Percentiles rank a stretch among this genome's conserved stretches.
Evolutionary conservation across 2,329 filamentous ascomycete species (phyloP).

Genomic region (Phyllosticta citriasiana): DNA sequence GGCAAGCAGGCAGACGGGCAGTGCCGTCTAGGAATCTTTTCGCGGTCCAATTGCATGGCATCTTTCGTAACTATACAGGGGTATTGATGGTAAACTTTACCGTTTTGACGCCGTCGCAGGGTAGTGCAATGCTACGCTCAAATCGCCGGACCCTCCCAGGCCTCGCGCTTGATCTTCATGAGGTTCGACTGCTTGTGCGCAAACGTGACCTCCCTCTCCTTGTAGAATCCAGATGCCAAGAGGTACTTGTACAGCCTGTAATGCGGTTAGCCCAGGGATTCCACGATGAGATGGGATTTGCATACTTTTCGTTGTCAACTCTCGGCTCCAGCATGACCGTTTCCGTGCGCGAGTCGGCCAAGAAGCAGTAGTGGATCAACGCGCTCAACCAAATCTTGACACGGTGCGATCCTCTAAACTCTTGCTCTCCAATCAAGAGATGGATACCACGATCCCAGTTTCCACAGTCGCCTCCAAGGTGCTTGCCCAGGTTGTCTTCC

Average conservation of each 20-base stretch:
- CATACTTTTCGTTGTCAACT: constrained; percentile 81
- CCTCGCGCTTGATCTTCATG: constrained; percentile 68
- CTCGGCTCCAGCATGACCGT: constrained; percentile 79
- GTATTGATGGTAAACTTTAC: background rate
- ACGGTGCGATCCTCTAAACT: constrained; percentile 68
- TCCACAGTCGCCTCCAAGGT: constrained; percentile 53
- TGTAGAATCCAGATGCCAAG: constrained; percentile 67
- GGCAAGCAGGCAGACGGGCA: background rate
- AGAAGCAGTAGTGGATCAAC: constrained; percentile 76
- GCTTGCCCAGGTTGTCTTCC: constrained; percentile 67
- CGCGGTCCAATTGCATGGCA: background rate
- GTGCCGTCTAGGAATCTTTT: background rate
- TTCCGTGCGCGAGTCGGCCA: constrained; percentile 70
- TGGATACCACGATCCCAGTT: constrained; percentile 88
- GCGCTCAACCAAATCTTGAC: constrained; percentile 76
- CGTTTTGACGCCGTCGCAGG: background rate
- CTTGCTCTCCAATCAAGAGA: constrained; percentile 82
- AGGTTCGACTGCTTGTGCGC: constrained; percentile 89
- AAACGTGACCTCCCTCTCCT: constrained; percentile 76
- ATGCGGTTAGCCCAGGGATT: background rate
- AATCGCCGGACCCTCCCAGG: constrained; percentile 43
- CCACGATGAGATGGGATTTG: constrained; percentile 11
- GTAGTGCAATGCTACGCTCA: background rate
- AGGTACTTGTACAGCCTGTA: constrained; percentile 60
- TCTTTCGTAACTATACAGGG: background rate